phyloP scores from a whole-genome alignment of 1,284 basidiomycete genomes.

The Ustilago shanxiensis region DNA sequence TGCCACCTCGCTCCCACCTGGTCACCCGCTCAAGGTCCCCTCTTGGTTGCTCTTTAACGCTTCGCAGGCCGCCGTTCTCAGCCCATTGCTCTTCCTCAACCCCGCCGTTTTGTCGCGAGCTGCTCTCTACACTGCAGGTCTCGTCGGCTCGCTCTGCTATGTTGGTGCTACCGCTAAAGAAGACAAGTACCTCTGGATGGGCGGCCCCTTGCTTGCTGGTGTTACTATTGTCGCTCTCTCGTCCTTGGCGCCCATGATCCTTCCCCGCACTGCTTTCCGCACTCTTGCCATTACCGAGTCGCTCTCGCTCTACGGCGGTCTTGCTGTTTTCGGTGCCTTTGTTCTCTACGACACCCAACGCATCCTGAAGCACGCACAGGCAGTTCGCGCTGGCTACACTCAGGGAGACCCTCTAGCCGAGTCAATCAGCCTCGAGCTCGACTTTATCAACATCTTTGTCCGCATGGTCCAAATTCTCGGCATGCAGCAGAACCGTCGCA shows the following conservation, averaged over 20 bases:
- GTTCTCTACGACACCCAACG: constrained; percentile 88
- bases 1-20: constrained; percentile 65
- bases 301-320: constrained; percentile 81
- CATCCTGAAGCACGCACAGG: constrained; percentile 81
- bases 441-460: constrained; percentile 81
- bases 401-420: constrained; percentile 83
- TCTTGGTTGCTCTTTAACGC: constrained; percentile 79
- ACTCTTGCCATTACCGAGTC: constrained; percentile 82
- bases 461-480: constrained; percentile 86
- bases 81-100: constrained; percentile 81
- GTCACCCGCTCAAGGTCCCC: constrained; percentile 69
- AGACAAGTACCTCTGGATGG: constrained; percentile 87
- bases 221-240: constrained; percentile 88
- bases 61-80: constrained; percentile 82
- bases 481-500: constrained; percentile 70
- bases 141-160: constrained; percentile 83
- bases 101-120: constrained; percentile 89
- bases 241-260: constrained; percentile 85
- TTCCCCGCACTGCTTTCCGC: constrained; percentile 82
- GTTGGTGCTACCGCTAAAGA: constrained; percentile 88
- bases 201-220: constrained; percentile 76
- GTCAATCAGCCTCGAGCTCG: constrained; percentile 80
- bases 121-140: constrained; percentile 86
- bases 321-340: constrained; percentile 88
- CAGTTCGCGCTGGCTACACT: constrained; percentile 79